Evolutionary conservation across 2,329 filamentous ascomycete species (phyloP).

Genomic region (Zarea fungicola): DNA sequence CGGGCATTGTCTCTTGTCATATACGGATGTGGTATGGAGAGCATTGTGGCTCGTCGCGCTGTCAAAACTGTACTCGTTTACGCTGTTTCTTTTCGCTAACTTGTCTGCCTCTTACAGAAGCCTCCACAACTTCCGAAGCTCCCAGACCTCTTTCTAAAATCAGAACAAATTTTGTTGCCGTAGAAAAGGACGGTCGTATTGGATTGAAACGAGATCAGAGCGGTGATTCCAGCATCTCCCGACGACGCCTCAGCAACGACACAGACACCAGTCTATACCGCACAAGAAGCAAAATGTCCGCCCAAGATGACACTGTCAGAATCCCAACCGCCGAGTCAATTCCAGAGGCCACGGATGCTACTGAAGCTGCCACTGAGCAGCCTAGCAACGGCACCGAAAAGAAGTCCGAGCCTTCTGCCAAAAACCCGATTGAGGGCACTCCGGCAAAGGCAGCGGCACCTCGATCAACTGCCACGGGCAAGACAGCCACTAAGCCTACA

Average conservation of each 20-base stretch:
- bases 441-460: slow-evolving; percentile 11
- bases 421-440: slow-evolving; percentile 14
- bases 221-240: slow-evolving; percentile 33
- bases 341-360: slow-evolving; percentile 6
- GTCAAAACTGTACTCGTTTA: not conserved
- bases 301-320: slow-evolving; percentile 21
- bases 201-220: slow-evolving; percentile 42
- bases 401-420: slow-evolving; percentile 24
- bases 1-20: not conserved
- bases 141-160: slow-evolving; percentile 69
- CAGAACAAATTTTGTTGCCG: slow-evolving; percentile 67
- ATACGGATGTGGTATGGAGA: slow-evolving; percentile 1
- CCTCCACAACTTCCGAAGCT: slow-evolving; percentile 37
- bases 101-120: not conserved
- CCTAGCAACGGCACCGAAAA: slow-evolving; percentile 13
- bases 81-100: slow-evolving; percentile 4
- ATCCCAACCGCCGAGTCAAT: slow-evolving; percentile 10
- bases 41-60: slow-evolving; percentile 4
- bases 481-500: slow-evolving; percentile 19
- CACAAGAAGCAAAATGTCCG: slow-evolving; percentile 31
- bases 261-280: slow-evolving; percentile 30
- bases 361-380: not conserved
- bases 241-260: slow-evolving; percentile 31
- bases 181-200: slow-evolving; percentile 60
- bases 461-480: slow-evolving; percentile 22